Evolutionary conservation across 2,329 filamentous ascomycete species (phyloP), one percentile per base, ranked within the genome.

Genomic region (Trichoderma citrinoviride): DNA sequence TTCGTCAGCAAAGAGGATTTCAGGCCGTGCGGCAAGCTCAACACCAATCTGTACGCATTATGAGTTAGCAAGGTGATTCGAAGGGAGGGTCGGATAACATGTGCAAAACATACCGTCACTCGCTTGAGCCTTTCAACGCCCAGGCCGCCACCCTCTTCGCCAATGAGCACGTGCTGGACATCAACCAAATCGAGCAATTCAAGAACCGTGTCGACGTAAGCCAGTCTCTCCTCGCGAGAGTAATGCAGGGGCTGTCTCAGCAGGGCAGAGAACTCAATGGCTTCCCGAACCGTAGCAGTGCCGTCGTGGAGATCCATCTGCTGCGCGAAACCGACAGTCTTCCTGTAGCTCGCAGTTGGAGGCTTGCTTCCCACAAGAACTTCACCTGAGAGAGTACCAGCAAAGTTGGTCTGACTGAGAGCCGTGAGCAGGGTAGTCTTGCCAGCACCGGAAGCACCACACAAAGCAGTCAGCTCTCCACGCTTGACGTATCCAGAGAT

Each of bases 341-440:
- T 85, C 72, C 93, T 90, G 80, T 93, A 93, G 0, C 88, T 90
- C 1, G 86, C 82, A 41, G 91, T 89, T 6, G 90, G 82, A 10
- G 85, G 87, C 7, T 84, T 84, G 1, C 91, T 91, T 68, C 94
- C 90, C 14, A 94, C 90, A 66, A 92, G 75, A 80, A 93, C 90
- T 58, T 90, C 87, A 50, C 91, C 91, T n/a, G 79, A 80, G 27
- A 94, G 90, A 2, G 90, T 87, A 69, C 91, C 91, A 77, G 91
- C 90, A 0, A 89, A 92, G 65, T 90, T 90, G 70, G 91, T 86
- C 67, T 90, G 90, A 5, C 92, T 92, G 40, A 96, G 82, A 2
- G 92, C 90, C 75, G 95, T 92, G 7, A 96, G 80, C 3, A 96
- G 83, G 0, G 92, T 95, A 0, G 92, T 96, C 77, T 96, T 96